Evolutionary conservation across 139 green algal genomes (phyloP), one percentile per base, ranked within the genome.

Genomic region (Micractinium sp.): DNA sequence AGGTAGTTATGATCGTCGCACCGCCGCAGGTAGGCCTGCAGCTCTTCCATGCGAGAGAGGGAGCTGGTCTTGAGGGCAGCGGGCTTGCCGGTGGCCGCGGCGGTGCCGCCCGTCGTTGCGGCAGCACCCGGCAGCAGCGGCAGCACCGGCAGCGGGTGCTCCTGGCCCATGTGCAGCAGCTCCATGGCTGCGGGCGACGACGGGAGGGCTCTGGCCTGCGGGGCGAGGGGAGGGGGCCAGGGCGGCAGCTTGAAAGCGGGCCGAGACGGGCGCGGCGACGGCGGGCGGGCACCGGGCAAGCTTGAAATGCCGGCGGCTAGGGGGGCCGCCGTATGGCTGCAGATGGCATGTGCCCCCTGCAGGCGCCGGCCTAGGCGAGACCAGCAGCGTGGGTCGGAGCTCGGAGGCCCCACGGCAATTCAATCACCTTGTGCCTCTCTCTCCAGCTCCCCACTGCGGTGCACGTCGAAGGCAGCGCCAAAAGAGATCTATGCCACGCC

Each of bases 31-130:
- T 90, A 66, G 29, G 81, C 63, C 33, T 90, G 87, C n/a, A 90
- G 67, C 16, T 90, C 87, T 0, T 90, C 87, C 33, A 90, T 39
- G 15, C 87, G 79, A 16, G 81, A 82, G n/a, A 90, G 47, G 3
- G 80, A 83, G 80, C 63, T 90, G 41, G 56, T 66, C 15, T 82
- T 87, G 27, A 90, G 80, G 22, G 82, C 22, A 4, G 63, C 56
- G 0, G 81, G n/a, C 33, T 86, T 86, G 60, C 25, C 81, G 63
- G 74, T 33, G 3, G 74, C n/a, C 18, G 19, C 16, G 16, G 36
- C n/a, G 19, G 73, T n/a, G 14, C 29, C 73, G 31, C 31, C 73
- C 16, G 63, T 19, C 1, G 82, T 23, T 25, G 63, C 25, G 7
- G 23, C 41, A 0, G 25, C 14, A 16, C 23, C 22, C 7, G 77